phyloP scores from a whole-genome alignment of 345 rosid species.

The Eucalyptus cloeziana region DNA sequence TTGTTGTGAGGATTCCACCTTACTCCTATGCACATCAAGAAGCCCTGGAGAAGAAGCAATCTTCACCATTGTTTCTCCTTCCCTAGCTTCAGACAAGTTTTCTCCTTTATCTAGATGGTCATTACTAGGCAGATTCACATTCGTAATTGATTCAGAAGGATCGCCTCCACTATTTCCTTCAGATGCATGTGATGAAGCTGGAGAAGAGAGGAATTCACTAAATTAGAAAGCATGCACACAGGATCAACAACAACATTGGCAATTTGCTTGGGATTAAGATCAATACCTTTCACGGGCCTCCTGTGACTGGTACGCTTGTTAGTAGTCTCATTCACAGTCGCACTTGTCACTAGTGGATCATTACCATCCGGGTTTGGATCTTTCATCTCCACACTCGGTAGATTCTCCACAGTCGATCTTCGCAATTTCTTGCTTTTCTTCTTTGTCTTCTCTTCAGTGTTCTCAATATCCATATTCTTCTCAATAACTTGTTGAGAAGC shows the following conservation, averaged over 20 bases:
- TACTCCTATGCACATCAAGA: not conserved
- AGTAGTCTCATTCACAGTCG: not conserved
- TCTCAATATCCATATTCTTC: not conserved
- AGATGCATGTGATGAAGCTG: not conserved
- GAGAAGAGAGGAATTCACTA: not conserved
- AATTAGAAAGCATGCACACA: not conserved
- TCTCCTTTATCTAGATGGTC: not conserved
- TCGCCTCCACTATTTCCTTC: slow-evolving; percentile 3
- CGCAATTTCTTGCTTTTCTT: not conserved
- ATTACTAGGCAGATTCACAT: not conserved
- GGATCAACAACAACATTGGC: not conserved
- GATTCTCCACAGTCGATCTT: not conserved
- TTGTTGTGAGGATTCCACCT: not conserved
- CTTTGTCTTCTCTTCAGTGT: not conserved
- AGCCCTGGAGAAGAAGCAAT: not conserved
- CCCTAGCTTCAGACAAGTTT: not conserved
- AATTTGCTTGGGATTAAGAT: not conserved
- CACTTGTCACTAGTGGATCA: not conserved
- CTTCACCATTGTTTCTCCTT: not conserved
- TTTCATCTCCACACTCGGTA: not conserved
- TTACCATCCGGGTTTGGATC: not conserved
- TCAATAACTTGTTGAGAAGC: not conserved
- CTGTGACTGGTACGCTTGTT: not conserved
- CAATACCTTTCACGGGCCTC: not conserved
- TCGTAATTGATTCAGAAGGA: not conserved